Base-by-base conservation (phyloP, 2,329 filamentous ascomycete genomes). In the Fusarium mangiferae region DNA sequence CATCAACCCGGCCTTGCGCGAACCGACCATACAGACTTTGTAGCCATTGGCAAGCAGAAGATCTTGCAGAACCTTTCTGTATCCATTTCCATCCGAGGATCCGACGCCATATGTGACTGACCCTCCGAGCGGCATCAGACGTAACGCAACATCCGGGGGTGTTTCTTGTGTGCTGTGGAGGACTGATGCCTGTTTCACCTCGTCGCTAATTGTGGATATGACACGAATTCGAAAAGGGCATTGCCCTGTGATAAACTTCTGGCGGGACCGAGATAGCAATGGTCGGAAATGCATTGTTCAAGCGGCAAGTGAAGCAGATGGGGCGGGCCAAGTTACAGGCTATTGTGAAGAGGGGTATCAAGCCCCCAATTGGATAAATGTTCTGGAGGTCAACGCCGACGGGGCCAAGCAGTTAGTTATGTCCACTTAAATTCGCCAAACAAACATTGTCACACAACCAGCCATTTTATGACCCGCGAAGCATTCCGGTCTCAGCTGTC, bases 241-340 rank as follows among this genome's bases (percentile, higher is more conserved):
- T 24, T 20, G 30, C 9, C 17, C 4, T 15, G 22, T 9, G 4
- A 14, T 20, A 6, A 35, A 5, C 4, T 15, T 11, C n/a, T 1
- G n/a, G 17, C 8, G 9, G 7, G n/a, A 8, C 30, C 4, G 17
- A 24, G 8, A 35, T 24, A 20, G 6, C n/a, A 7, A 51, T 35
- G 12, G 3, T 9, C 12, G 48, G 5, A 14, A 14, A 11, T 20
- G 12, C 30, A 51, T 51, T 0, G 17, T 20, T 35, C 6, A 51
- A 7, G n/a, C 5, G 15, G 6, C 2, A 14, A 20, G 48, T 13
- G 6, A 20, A 35, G 17, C 8, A 14, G 8, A 35, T 9, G 17
- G 5, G 7, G 2, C 11, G 3, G 6, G 22, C 8, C 1, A 33
- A 18, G 7, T 35, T 10, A 6, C 6, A 10, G 6, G 11, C 11